Evolutionary conservation across 2,329 filamentous ascomycete genomes (phyloP).

Genomic region (Aspergillus phoenicis): DNA sequence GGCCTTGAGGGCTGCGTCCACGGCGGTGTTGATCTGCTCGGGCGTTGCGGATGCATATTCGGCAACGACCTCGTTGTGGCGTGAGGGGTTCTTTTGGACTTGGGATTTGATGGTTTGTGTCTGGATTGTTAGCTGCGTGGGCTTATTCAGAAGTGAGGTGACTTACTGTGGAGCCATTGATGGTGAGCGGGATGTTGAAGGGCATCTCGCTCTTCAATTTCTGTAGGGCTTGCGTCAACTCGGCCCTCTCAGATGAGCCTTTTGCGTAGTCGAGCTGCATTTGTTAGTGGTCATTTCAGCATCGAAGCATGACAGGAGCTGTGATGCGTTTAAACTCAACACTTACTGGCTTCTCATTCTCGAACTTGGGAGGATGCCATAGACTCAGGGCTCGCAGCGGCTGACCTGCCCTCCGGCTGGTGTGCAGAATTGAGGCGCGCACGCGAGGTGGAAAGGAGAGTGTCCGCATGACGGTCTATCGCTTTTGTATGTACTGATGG

Average conservation of each 20-base stretch:
- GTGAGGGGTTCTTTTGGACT: constrained; percentile 55
- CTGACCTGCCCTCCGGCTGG: not conserved
- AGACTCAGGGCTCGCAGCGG: constrained; percentile 7
- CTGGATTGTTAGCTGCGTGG: constrained; percentile 6
- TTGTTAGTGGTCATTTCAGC: not conserved
- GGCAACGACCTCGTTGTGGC: constrained; percentile 27
- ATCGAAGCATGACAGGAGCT: too few relatives aligned
- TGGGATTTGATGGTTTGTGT: constrained; percentile 20
- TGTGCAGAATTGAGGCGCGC: not conserved
- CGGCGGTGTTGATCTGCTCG: constrained; percentile 76
- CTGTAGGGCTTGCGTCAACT: constrained; percentile 34
- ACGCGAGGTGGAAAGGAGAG: not conserved
- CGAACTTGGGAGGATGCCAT: constrained; percentile 28
- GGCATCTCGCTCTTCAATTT: constrained; percentile 36
- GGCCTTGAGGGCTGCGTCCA: constrained; percentile 80
- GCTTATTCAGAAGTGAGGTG: not conserved
- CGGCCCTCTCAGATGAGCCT: constrained; percentile 36
- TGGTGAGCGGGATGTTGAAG: constrained; percentile 31
- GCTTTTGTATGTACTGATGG: not conserved
- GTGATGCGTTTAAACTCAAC: too few relatives aligned
- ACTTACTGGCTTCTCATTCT: constrained; percentile 29
- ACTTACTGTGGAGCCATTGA: constrained; percentile 25
- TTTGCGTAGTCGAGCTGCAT: constrained; percentile 28
- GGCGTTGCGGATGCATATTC: constrained; percentile 59
- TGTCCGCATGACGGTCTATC: not conserved